Conservation (phyloP, 1,284 basidiomycete genomes). For the Moesziomyces parantarcticus region DNA sequence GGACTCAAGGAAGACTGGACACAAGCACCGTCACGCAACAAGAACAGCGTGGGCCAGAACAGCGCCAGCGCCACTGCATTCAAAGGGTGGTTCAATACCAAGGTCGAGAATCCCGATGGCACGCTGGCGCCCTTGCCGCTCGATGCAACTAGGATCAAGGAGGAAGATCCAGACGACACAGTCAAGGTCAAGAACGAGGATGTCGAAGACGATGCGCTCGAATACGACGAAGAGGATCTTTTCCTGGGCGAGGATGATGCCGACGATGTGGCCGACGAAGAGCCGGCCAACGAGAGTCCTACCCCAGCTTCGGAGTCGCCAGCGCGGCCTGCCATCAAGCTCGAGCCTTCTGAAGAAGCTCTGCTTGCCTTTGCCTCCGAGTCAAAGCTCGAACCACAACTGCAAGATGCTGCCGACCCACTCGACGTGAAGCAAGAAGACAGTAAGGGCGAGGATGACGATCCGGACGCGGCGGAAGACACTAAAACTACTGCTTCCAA, state of each 20-base stretch:
- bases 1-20: conserved; percentile 63
- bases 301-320: conserved; percentile 9
- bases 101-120: conserved; percentile 22
- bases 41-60: conserved; percentile 44
- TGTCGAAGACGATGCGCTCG: conserved; percentile 42
- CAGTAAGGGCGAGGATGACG: conserved; percentile 4
- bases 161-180: conserved; percentile 65
- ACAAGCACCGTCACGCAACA: conserved; percentile 60
- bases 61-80: conserved; percentile 41
- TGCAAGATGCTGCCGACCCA: too few relatives aligned
- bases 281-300: conserved; percentile 13
- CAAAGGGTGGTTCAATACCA: conserved; percentile 57
- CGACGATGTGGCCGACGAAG: conserved; percentile 24
- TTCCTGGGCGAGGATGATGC: conserved; percentile 19
- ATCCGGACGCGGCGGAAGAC: conserved; percentile 6
- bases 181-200: conserved; percentile 64
- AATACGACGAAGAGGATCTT: conserved; percentile 54
- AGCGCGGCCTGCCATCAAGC: conserved; percentile 18
- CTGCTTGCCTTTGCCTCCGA: conserved; percentile 19
- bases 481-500: conserved; percentile 16
- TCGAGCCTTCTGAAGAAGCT: conserved; percentile 31
- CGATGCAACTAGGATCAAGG: conserved; percentile 50
- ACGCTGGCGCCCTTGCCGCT: conserved; percentile 11
- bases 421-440: conserved; percentile 18
- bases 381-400: neutral